Base-by-base conservation (phyloP, 1,284 basidiomycete genomes). In the Peniophora sp. region DNA sequence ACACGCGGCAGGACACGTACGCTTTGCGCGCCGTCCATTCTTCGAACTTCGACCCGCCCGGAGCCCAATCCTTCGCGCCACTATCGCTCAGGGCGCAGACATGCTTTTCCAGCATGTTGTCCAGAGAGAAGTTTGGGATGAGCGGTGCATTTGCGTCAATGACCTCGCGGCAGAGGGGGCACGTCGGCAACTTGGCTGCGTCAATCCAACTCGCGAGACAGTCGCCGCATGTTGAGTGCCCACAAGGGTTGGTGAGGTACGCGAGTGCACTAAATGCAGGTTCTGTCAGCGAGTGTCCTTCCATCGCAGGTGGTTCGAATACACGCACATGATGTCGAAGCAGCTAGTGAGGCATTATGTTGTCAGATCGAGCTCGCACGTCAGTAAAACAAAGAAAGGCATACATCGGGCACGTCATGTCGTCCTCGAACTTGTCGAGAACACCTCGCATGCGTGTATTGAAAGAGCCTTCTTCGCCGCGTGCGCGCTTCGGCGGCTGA, bases 381-480 rank as follows among this genome's bases (percentile, higher is more conserved):
- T n/a, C 8, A 41, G 5, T 41, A 20, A n/a, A 41, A 20, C 6
- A 15, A 37, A 48, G 20, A 15, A n/a, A 34, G 48, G 59, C 64
- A n/a, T 42, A 69, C 67, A 69, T 66, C 3, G 66, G 57, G 54
- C 67, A 69, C 8, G 58, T 57, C 17, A 68, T 44, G 35, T 65
- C 64, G 15, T 65, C 65, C 41, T 65, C 66, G 37, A 62, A 57
- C 5, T 50, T 57, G 6, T 54, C 54, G 17, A 68, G 57, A 1
- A 63, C 48, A 24, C 53, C 49, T 24, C 59, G 55, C 12, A 61
- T 51, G 23, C 46, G 51, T 5, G 51, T 57, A n/a, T 52, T 47
- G 3, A 54, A 54, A 36, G 60, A 54, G 24, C 54, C 55, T 36
- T 51, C 58, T 20, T 57, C 49, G 27, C 27, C 27, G 27, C 27